Base-by-base conservation (phyloP, 257 asterid genomes). In the Lavandula angustifolia region DNA sequence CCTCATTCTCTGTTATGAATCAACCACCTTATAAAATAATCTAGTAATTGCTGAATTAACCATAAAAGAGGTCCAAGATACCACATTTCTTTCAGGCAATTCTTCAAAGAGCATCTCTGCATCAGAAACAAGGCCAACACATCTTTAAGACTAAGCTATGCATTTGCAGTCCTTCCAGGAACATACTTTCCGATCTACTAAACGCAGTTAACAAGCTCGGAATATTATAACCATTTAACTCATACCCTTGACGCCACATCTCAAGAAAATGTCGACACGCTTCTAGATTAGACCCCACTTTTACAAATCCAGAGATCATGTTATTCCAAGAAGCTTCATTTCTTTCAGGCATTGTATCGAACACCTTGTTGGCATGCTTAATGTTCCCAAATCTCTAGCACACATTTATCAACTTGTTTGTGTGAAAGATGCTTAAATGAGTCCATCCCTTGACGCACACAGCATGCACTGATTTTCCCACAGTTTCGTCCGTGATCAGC, bases 31-130 rank as follows among this genome's bases (percentile, higher is more conserved):
- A 40, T 27, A 31, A 50, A 74, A 71, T 27, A 78, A 67, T 46
- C 92, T 95, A 62, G 57, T 68, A 74, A 81, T 81, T 0, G 89
- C 78, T 52, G 50, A 80, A 48, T 83, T 81, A 68, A 88, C 96
- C 98, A 88, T 91, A 74, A 86, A 73, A 3, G 98, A 88, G 53
- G 98, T 91, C 96, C 98, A 91, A 68, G 98, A 80, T 54, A 91
- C 97, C 40, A 91, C 97, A 79, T 91, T 91, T 68, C 78, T 84
- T 50, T 76, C 84, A 3, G 94, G 92, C 88, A 88, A 81, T 71
- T 84, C 91, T 53, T 80, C 88, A 57, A 91, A 88, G 52, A 84
- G 69, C 11, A 46, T 70, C 68, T 52, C 69, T 60, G 94, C 91
- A 69, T 68, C 79, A 60, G 73, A 74, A 71, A 79, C 56, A 47